Conservation (phyloP, 2,329 filamentous ascomycete genomes). For the Pseudopithomyces chartarum region DNA sequence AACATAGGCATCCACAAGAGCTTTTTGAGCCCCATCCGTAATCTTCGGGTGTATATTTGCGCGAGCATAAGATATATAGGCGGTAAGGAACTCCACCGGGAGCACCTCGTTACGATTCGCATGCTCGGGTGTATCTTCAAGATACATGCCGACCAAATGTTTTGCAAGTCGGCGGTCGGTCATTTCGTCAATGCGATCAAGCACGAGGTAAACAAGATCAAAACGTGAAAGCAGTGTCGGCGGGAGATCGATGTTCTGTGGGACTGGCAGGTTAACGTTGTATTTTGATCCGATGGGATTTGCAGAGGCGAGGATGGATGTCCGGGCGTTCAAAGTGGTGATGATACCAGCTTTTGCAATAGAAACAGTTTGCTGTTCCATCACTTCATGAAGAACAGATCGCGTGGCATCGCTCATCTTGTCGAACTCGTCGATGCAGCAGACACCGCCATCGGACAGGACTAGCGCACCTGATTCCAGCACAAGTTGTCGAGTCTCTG, state of each 20-base stretch:
- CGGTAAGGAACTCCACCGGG: constrained; percentile 91
- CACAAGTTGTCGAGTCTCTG: constrained; percentile 73
- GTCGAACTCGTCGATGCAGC: constrained; percentile 80
- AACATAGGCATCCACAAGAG: constrained; percentile 86
- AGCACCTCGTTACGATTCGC: constrained; percentile 75
- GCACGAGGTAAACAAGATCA: constrained; percentile 93
- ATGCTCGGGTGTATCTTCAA: constrained; percentile 91
- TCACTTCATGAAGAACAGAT: constrained; percentile 78
- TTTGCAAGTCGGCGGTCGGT: constrained; percentile 86
- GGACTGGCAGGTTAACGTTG: constrained; percentile 92
- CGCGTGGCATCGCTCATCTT: constrained; percentile 79
- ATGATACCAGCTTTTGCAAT: constrained; percentile 81
- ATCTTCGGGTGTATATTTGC: constrained; percentile 82
- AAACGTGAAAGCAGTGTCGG: constrained; percentile 95
- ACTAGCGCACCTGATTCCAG: constrained; percentile 77
- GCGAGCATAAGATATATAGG: constrained; percentile 96
- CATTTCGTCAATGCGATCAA: constrained; percentile 91
- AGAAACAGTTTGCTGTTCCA: constrained; percentile 80
- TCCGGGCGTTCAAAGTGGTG: constrained; percentile 90
- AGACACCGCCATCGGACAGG: constrained; percentile 74
- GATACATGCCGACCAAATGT: constrained; percentile 93
- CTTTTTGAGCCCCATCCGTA: constrained; percentile 77
- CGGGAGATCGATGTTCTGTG: constrained; percentile 96
- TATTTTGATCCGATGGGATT: constrained; percentile 99
- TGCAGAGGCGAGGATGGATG: constrained; percentile 92